Evolutionary conservation across 352 stramenopile genomes (phyloP).

Genomic region (Thalassiosira mediterranea): DNA sequence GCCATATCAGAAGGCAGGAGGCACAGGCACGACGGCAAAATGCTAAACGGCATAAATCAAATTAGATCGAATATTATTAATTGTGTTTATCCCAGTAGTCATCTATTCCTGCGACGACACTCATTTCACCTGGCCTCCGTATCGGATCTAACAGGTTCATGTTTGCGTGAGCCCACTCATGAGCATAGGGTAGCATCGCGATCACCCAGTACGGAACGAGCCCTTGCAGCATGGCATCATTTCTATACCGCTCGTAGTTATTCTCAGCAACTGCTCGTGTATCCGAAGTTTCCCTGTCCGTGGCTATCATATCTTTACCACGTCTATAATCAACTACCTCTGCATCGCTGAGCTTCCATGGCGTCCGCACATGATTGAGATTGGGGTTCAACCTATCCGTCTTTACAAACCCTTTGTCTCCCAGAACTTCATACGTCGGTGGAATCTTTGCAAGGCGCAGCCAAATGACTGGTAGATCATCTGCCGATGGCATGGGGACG

Average conservation of each 20-base stretch:
- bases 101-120: neutral
- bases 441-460: constrained; percentile 9
- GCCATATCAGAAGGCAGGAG: neutral
- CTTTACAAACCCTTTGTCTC: constrained; percentile 14
- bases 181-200: constrained; percentile 7
- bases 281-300: constrained; percentile 8
- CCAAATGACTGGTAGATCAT: constrained; percentile 15
- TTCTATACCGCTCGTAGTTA: constrained; percentile 11
- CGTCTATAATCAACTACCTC: constrained; percentile 6
- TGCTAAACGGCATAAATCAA: constrained; percentile 2
- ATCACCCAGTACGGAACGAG: constrained; percentile 5
- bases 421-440: neutral
- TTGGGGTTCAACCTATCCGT: neutral
- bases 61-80: neutral
- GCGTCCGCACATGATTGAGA: constrained; percentile 14
- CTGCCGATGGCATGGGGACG: neutral
- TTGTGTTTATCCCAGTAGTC: constrained; percentile 11
- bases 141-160: constrained; percentile 12
- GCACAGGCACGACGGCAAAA: neutral
- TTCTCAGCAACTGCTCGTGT: constrained; percentile 1
- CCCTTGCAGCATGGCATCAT: neutral
- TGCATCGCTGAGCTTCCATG: constrained; percentile 7
- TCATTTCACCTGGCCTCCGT: neutral
- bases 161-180: constrained; percentile 12
- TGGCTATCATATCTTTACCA: neutral